Evolutionary conservation across 495 filamentous ascomycete species (phyloP), one percentile per base, ranked within the genome.

Genomic region (Xylaria venustula): DNA sequence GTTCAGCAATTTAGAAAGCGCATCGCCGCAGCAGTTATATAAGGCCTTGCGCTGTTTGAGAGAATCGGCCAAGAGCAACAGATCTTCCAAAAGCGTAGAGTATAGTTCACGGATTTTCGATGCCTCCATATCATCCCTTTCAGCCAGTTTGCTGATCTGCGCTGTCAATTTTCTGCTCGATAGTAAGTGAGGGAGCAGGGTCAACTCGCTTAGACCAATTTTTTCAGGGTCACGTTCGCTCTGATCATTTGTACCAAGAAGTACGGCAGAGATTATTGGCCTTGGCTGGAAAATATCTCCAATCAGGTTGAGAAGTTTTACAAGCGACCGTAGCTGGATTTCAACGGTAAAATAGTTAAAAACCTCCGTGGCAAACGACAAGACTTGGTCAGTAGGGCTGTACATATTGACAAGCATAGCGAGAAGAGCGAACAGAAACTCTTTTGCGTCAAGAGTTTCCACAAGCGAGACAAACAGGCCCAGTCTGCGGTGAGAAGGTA

Each of bases 401-500:
- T 90, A 90, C 63, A 83, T 85, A 62, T 92, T 87, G 1, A 83
- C 80, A 36, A 94, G 81, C 77, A 92, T 90, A 23, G 83, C 82
- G 26, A 90, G 63, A 7, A 93, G 74, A 3, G 88, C 88, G 64
- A 87, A 91, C 8, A 92, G 73, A 67, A 93, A 96, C 41, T 97
- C 91, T 26, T 88, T 80, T 0, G 89, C 82, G 4, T 93, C 94
- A 25, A 97, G 80, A 22, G 90, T 96, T 64, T 88, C 83, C 23
- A 92, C 83, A 30, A 98, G 75, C 26, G 91, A 89, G 23, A 84
- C 78, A 79, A 96, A 98, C 4, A 98, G 75, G 37, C 86, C 85
- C 17, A 89, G 81, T 57, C 91, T 87, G 41, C 93, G 85, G 68
- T 94, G 92, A 6, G 85, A 81, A 3, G 94, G 94, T 59, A 98